These are phyloP conservation scores for Euphrasia confusa DNA, from an alignment of 257 asterid genomes.

Conservation along the genomic window DNA sequence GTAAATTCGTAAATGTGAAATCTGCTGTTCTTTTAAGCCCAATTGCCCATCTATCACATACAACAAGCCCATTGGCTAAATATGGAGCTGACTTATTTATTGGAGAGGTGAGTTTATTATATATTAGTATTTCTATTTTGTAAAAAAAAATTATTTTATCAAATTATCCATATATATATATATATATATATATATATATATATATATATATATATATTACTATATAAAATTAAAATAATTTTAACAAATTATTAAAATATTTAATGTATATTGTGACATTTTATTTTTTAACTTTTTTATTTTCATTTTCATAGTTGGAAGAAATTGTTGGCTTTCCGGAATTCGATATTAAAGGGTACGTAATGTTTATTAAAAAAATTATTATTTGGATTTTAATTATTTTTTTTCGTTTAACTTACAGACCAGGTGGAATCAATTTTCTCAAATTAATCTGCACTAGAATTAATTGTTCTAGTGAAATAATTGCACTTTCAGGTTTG, in stretches of 20 bases:
- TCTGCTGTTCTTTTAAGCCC: constrained; percentile 72
- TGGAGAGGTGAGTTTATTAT: constrained; percentile 49
- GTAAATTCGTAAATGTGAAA: constrained; percentile 44
- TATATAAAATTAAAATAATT: too few species aligned
- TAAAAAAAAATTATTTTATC: too few species aligned
- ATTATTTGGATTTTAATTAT: background rate
- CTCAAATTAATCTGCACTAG: constrained; percentile 29
- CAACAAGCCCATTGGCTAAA: constrained; percentile 38
- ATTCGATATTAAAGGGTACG: constrained; percentile 48
- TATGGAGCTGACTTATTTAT: constrained; percentile 48
- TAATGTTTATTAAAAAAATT: background rate
- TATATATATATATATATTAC: too few species aligned
- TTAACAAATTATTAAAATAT: background rate
- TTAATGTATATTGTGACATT: background rate
- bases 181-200: too few species aligned
- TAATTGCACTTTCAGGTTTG: constrained; percentile 45
- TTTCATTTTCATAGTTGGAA: constrained; percentile 30
- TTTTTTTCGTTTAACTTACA: constrained; percentile 13
- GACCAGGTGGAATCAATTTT: constrained; percentile 28
- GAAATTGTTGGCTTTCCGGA: constrained; percentile 44
- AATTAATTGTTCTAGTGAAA: constrained; percentile 39
- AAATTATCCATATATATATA: too few species aligned
- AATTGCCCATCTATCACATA: constrained; percentile 53
- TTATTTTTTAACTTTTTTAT: background rate
- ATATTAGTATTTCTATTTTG: too few species aligned